phyloP scores from a whole-genome alignment of 2,329 filamentous ascomycete genomes.

The Epichloe hybrida region DNA sequence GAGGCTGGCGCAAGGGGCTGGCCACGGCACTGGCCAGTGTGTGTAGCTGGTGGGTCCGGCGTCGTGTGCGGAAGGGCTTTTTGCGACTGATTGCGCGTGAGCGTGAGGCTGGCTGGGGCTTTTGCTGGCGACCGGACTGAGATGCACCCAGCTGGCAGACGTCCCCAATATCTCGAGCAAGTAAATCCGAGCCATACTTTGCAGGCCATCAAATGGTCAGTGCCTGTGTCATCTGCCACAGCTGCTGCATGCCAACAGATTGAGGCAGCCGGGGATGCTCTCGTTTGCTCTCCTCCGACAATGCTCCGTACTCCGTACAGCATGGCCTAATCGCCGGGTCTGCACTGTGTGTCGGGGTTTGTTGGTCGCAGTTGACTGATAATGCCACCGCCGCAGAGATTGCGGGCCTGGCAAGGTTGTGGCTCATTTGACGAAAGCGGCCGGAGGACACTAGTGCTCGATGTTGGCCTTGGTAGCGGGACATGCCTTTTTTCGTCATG shows the following conservation, averaged over 20 bases:
- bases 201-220: background rate
- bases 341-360: too few species aligned
- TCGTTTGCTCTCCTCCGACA: too few species aligned
- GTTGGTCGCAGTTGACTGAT: too few species aligned
- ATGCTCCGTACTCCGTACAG: too few species aligned
- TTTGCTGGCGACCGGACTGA: too few species aligned
- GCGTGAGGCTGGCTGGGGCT: background rate
- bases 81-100: background rate
- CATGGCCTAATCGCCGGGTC: too few species aligned
- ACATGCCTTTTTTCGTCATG: background rate
- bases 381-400: too few species aligned
- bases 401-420: too few species aligned
- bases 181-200: background rate
- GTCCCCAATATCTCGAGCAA: background rate
- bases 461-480: background rate
- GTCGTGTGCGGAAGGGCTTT: slow-evolving; percentile 2
- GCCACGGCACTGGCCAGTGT: background rate
- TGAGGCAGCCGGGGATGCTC: too few species aligned
- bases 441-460: background rate
- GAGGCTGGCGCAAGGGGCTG: slow-evolving; percentile 4
- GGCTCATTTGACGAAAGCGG: background rate
- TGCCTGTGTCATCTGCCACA: background rate
- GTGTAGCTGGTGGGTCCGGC: slow-evolving; percentile 2
- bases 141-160: background rate
- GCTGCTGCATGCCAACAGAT: too few species aligned